phyloP scores from a whole-genome alignment of 805 yeast genomes.

The Isabelozyma rhagii region DNA sequence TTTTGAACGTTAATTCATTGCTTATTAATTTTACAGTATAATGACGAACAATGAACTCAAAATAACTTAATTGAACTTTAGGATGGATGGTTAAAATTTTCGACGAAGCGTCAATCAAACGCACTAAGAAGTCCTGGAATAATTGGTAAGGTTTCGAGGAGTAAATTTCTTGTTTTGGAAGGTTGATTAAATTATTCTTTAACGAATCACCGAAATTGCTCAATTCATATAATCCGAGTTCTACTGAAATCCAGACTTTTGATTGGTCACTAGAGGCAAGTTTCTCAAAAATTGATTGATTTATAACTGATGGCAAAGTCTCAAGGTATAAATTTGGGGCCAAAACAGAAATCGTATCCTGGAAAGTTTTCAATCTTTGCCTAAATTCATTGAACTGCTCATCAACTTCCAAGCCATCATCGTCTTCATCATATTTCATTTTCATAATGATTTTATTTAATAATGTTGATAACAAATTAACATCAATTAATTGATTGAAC shows the following conservation, averaged over 20 bases:
- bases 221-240: constrained; percentile 82
- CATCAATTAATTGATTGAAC: constrained; percentile 28
- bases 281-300: constrained; percentile 37
- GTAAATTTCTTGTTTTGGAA: constrained; percentile 63
- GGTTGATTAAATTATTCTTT: constrained; percentile 69
- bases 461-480: constrained; percentile 58
- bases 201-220: constrained; percentile 75
- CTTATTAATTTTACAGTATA: constrained; percentile 51
- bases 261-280: constrained; percentile 3
- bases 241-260: constrained; percentile 75
- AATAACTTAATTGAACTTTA: constrained; percentile 73
- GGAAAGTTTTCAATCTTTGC: constrained; percentile 67
- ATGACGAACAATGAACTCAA: constrained; percentile 83
- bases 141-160: constrained; percentile 63
- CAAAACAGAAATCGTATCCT: constrained; percentile 68
- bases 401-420: constrained; percentile 66
- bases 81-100: constrained; percentile 60
- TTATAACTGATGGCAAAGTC: constrained; percentile 57
- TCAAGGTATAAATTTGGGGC: constrained; percentile 61
- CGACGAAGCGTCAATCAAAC: constrained; percentile 45
- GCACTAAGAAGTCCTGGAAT: constrained; percentile 59
- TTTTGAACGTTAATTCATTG: constrained; percentile 39
- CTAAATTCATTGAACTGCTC: constrained; percentile 82
- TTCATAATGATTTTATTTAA: constrained; percentile 70
- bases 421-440: constrained; percentile 76